phyloP scores from a whole-genome alignment of 345 rosid species.

The Salix suchowensis region DNA sequence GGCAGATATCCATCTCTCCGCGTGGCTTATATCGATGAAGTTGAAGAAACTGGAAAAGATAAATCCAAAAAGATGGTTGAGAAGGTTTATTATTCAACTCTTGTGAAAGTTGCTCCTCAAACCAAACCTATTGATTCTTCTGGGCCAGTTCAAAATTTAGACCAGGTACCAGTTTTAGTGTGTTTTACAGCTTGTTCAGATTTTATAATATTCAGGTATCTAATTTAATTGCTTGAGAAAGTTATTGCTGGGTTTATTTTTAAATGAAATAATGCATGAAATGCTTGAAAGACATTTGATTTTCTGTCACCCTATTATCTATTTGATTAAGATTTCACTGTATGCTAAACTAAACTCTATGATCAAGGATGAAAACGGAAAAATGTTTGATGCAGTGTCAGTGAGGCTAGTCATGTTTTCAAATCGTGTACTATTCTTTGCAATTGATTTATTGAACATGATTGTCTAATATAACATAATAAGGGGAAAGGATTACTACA shows the following conservation, averaged over 20 bases:
- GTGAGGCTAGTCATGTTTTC: background rate
- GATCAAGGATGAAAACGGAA: background rate
- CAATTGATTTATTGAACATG: background rate
- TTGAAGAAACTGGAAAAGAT: conserved; percentile 78
- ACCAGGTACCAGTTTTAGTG: conserved; percentile 50
- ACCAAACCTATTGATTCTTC: conserved; percentile 70
- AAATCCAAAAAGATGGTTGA: conserved; percentile 53
- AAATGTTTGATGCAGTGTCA: background rate
- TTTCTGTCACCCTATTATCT: background rate
- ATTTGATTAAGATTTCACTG: background rate
- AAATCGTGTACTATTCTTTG: background rate
- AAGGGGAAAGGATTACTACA: background rate
- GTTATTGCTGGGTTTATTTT: too few relatives aligned
- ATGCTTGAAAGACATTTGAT: background rate
- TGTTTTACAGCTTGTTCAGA: background rate
- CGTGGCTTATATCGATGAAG: conserved; percentile 96
- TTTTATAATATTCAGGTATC: background rate
- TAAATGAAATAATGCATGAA: too few relatives aligned
- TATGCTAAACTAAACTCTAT: background rate
- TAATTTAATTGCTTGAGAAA: background rate
- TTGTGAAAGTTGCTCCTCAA: conserved; percentile 78
- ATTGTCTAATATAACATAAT: background rate
- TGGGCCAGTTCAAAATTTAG: conserved; percentile 74
- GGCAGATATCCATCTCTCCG: conserved; percentile 94
- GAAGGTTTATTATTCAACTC: conserved; percentile 78